Evolutionary conservation across 148 eudicot species (phyloP), one percentile per base, ranked within the genome.

Genomic region (Vaccinium darrowii): DNA sequence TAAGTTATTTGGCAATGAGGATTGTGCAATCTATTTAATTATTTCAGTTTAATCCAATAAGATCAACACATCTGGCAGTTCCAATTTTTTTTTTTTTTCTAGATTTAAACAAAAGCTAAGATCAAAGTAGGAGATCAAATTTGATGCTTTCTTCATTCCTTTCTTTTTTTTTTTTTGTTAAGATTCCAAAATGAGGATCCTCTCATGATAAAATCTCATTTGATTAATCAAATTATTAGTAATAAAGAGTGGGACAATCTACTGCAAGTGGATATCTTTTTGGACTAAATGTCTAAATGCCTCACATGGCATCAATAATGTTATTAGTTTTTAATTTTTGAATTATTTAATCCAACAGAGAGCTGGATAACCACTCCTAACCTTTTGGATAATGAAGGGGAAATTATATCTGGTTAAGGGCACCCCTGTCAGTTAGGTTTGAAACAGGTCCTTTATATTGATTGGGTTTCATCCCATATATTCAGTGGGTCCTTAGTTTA

Each of bases 181-280:
- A 47, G 78, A 74, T 74, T 74, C n/a, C 78, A 39, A 7, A 5
- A 74, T 39, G 78, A 74, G 27, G 78, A 47, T 75, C 54, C 79
- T 76, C 15, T 25, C 13, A 43, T 18, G 50, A 47, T 49, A 47
- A 76, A 76, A 76, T 76, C 53, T 76, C 51, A 19, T 47, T 76
- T 76, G 54, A 47, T 76, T 50, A 76, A 76, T 47, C 51, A 19
- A 36, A 39, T 76, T 47, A 76, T 43, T 47, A 8, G 10, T 25
- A 47, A 15, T 4, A 19, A 5, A 14, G 8, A 73, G 49, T 8
- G 7, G 10, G 19, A 36, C 19, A 72, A 72, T 21, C 67, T 62
- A 2, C 8, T 5, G 23, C 65, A 18, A 60, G 65, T 60, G 65
- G 23, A 19, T 60, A 9, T 53, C 3, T 53, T 53, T 51, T 53